Evolutionary conservation across 352 stramenopile genomes (phyloP).

Genomic region (Phytopythium delawarense): DNA sequence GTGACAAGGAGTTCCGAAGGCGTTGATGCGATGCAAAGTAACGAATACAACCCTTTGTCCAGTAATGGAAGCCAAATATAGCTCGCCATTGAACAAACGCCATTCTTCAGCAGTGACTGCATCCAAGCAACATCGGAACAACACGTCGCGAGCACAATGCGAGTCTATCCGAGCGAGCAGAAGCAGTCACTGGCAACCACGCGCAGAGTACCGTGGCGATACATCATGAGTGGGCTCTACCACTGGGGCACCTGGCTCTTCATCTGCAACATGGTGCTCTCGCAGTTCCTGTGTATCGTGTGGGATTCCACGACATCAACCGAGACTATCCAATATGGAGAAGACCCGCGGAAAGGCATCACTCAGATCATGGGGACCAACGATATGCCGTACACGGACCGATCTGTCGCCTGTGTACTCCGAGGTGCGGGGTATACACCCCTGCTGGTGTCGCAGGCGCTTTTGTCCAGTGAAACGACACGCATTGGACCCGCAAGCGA

Average conservation of each 20-base stretch:
- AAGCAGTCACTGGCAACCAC: neutral
- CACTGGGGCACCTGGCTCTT: conserved; percentile 29
- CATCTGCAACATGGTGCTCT: conserved; percentile 17
- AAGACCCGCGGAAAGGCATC: conserved; percentile 4
- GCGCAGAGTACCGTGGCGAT: neutral
- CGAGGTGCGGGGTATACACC: conserved; percentile 24
- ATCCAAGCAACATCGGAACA: neutral
- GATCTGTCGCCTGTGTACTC: conserved; percentile 26
- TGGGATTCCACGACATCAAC: conserved; percentile 11
- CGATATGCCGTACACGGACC: conserved; percentile 44
- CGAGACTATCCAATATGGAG: conserved; percentile 11
- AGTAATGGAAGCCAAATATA: too few species aligned
- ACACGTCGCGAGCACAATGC: neutral
- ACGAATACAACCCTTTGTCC: too few species aligned
- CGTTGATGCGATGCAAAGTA: too few species aligned
- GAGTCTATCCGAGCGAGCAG: neutral
- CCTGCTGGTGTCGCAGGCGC: conserved; percentile 22
- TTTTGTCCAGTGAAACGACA: neutral
- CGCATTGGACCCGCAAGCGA: neutral
- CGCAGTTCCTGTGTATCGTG: conserved; percentile 26
- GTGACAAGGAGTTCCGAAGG: neutral
- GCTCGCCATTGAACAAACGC: too few species aligned
- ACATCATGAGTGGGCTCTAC: conserved; percentile 6
- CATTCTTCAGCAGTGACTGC: too few species aligned
- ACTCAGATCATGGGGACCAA: conserved; percentile 29